Conservation (phyloP, 225 moss, liverwort and hornwort species). For the Climacium dendroides region DNA sequence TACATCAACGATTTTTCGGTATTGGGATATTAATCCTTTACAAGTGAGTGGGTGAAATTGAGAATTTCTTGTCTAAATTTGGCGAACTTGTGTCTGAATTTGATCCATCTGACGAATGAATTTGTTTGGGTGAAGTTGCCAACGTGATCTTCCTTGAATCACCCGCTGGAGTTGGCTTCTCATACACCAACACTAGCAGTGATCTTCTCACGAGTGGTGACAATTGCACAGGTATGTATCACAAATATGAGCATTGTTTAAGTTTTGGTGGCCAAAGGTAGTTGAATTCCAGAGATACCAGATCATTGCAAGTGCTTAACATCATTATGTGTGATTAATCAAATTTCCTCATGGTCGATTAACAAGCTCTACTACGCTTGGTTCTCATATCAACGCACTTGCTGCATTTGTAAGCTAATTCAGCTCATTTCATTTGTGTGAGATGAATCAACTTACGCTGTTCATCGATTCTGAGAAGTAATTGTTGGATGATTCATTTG, state of each 20-base stretch:
- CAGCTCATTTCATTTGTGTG: neutral
- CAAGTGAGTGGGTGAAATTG: neutral
- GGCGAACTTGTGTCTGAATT: neutral
- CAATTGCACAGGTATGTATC: slow-evolving; percentile 39
- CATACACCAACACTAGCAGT: slow-evolving; percentile 49
- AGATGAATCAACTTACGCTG: neutral
- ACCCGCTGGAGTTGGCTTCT: slow-evolving; percentile 66
- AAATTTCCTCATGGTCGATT: neutral
- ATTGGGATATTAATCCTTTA: neutral
- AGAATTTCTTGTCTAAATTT: neutral
- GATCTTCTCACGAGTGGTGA: slow-evolving; percentile 44
- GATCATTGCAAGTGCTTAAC: neutral
- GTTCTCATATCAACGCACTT: neutral
- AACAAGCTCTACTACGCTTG: neutral
- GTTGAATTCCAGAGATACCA: neutral
- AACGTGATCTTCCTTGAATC: slow-evolving; percentile 67
- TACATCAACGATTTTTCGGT: neutral
- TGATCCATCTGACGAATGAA: neutral
- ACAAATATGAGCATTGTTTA: neutral
- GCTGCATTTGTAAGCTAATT: neutral
- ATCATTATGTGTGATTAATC: neutral
- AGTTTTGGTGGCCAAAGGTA: too few relatives aligned
- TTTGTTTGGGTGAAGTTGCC: slow-evolving; percentile 19
- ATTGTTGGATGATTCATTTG: neutral
- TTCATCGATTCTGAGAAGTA: neutral